Evolutionary conservation across 2,329 filamentous ascomycete species (phyloP).

Genomic region (Monilinia laxa): DNA sequence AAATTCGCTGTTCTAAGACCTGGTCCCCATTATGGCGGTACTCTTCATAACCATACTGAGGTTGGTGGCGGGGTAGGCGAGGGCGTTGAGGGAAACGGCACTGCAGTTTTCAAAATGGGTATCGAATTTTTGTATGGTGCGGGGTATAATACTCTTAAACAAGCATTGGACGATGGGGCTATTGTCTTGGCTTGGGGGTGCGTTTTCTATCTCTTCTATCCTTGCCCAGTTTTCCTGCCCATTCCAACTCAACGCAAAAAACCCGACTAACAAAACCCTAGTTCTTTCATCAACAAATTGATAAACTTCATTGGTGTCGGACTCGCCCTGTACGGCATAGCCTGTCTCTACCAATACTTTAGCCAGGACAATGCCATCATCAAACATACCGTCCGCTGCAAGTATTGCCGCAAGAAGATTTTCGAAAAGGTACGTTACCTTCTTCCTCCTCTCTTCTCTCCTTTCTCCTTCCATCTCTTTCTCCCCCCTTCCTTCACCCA

Average conservation of each 20-base stretch:
- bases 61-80: not conserved
- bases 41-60: conserved; percentile 15
- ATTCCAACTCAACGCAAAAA: not conserved
- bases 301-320: conserved; percentile 67
- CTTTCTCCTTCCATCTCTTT: no score
- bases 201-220: conserved; percentile 31
- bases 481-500: no score
- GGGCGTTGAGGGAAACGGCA: not conserved
- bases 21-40: conserved; percentile 51
- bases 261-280: conserved; percentile 34
- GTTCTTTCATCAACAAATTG: conserved; percentile 61
- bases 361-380: conserved; percentile 62
- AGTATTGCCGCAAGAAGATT: conserved; percentile 63
- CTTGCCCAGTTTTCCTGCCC: not conserved
- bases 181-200: conserved; percentile 71
- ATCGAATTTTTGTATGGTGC: conserved; percentile 18
- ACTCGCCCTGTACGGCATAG: conserved; percentile 62
- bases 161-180: conserved; percentile 69
- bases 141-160: conserved; percentile 68
- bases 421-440: conserved; percentile 56
- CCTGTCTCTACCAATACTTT: conserved; percentile 59
- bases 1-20: conserved; percentile 66
- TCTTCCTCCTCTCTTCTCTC: no score
- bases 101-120: not conserved
- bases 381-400: conserved; percentile 67